Conservation (phyloP, 1,139 yeast genomes). For the Kodamaea alishanica region DNA sequence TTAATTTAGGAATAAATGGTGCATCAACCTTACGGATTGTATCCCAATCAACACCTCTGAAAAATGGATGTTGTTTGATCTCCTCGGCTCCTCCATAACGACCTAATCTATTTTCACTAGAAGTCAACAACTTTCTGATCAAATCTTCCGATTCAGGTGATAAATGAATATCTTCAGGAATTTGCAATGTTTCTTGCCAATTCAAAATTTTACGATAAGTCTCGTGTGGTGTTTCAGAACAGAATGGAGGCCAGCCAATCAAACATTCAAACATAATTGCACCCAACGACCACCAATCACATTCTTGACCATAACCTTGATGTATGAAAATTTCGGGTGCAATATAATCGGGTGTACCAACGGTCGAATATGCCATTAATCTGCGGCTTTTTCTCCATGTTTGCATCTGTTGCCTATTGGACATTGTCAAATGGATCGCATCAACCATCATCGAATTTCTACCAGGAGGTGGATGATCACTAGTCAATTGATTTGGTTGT, state of each 20-base stretch:
- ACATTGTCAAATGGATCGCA: constrained; percentile 91
- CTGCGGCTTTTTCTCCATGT: constrained; percentile 97
- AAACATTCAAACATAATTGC: constrained; percentile 98
- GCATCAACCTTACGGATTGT: constrained; percentile 90
- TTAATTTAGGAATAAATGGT: constrained; percentile 74
- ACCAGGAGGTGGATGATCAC: constrained; percentile 14
- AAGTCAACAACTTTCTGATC: constrained; percentile 76
- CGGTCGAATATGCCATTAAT: constrained; percentile 97
- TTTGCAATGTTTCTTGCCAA: constrained; percentile 90
- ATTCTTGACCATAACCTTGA: constrained; percentile 98
- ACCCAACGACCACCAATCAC: constrained; percentile 99
- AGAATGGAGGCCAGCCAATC: constrained; percentile 99
- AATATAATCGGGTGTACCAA: constrained; percentile 97
- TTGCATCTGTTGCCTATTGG: constrained; percentile 94
- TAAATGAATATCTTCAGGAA: constrained; percentile 94
- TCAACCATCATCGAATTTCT: constrained; percentile 91
- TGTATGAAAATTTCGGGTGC: constrained; percentile 97
- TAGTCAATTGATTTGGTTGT: constrained; percentile 23
- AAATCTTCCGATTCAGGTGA: constrained; percentile 93
- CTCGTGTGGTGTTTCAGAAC: constrained; percentile 98
- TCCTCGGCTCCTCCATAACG: constrained; percentile 93
- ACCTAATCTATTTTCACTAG: constrained; percentile 83
- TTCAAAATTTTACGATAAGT: constrained; percentile 91
- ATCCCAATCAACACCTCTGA: constrained; percentile 96
- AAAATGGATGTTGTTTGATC: constrained; percentile 87